phyloP scores from a whole-genome alignment of 202 grass and related monocot genomes.

The Panicum virgatum region DNA sequence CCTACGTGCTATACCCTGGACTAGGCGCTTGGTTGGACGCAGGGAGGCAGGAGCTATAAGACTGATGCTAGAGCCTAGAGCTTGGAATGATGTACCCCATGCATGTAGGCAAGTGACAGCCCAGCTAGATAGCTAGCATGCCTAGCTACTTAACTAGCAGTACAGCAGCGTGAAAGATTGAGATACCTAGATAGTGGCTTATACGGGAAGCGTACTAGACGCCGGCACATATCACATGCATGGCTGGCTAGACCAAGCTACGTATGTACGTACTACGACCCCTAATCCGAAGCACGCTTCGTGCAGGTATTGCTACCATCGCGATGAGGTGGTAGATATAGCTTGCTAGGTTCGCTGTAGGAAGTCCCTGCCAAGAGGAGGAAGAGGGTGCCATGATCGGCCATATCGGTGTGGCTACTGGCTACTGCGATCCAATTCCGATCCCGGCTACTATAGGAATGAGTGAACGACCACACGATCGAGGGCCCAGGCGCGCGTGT shows the following conservation, averaged over 20 bases:
- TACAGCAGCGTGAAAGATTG: background rate
- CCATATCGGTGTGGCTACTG: background rate
- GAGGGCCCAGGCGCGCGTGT: background rate
- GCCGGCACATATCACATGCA: background rate
- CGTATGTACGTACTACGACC: too few relatives aligned
- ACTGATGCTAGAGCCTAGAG: too few relatives aligned
- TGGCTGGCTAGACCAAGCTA: background rate
- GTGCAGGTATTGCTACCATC: background rate
- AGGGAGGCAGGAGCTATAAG: background rate
- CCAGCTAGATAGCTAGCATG: background rate
- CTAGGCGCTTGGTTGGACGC: background rate
- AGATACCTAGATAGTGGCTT: background rate
- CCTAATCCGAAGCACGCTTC: background rate
- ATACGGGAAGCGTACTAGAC: slow-evolving; percentile 17
- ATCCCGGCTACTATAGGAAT: too few relatives aligned
- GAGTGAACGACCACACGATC: too few relatives aligned
- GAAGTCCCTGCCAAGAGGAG: background rate
- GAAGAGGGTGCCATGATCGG: background rate
- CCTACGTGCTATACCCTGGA: slow-evolving; percentile 6
- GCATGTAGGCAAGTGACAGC: background rate
- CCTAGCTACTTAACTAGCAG: background rate
- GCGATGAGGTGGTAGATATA: background rate
- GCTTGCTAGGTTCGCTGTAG: background rate
- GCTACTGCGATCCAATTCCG: too few relatives aligned
- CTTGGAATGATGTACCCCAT: background rate